These are phyloP conservation scores for Naematelia aurantialba DNA, from an alignment of 768 basidiomycete genomes.

Conservation along the genomic window DNA sequence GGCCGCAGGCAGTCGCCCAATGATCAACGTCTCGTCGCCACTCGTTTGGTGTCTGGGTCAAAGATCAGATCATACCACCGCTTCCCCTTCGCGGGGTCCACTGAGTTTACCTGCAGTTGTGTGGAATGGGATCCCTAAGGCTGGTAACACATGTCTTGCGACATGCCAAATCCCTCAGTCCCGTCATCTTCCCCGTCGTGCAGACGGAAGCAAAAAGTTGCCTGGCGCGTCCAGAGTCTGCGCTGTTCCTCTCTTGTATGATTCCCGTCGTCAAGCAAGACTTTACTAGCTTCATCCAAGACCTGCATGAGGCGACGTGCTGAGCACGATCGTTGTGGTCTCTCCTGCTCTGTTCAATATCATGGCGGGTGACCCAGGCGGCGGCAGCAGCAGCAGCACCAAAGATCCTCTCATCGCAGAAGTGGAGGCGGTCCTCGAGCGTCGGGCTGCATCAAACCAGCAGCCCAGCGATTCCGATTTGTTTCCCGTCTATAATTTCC, in stretches of 20 bases:
- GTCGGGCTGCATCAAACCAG: constrained; percentile 24
- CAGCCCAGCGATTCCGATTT: constrained; percentile 39
- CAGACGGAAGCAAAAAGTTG: background rate
- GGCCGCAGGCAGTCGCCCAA: too few species aligned
- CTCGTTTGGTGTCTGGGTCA: too few species aligned
- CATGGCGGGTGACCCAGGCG: background rate
- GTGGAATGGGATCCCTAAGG: too few species aligned
- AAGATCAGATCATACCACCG: too few species aligned
- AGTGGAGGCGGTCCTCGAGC: constrained; percentile 40
- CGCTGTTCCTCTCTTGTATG: background rate
- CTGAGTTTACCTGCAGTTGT: too few species aligned
- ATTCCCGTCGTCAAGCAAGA: background rate
- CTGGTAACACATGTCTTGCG: too few species aligned
- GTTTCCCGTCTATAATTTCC: constrained; percentile 32
- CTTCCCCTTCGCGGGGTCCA: too few species aligned
- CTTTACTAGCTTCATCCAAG: background rate
- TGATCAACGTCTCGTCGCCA: too few species aligned
- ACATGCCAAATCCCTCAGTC: too few species aligned
- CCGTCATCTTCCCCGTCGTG: background rate
- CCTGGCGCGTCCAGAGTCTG: background rate
- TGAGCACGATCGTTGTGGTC: background rate
- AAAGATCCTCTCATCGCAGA: constrained; percentile 11
- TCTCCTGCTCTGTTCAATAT: background rate
- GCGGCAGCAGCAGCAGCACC: background rate
- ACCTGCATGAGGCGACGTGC: background rate